Evolutionary conservation across 1,139 yeast genomes (phyloP), one percentile per base, ranked within the genome.

Genomic region (Pichia sp.): DNA sequence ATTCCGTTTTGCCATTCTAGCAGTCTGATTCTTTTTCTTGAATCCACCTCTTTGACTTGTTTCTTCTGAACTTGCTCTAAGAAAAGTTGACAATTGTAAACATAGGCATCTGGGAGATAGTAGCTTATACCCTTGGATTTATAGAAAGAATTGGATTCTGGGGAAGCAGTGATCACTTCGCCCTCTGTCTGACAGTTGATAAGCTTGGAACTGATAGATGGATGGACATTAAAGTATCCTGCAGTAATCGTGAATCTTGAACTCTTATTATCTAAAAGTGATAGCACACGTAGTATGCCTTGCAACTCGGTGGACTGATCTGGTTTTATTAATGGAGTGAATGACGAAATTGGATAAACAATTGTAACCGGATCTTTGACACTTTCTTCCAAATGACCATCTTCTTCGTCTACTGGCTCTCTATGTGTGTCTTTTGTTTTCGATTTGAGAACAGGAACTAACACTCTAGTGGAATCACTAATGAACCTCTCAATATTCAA

Each of bases 271-370:
- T 78, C 84, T 54, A 85, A 74, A 64, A 78, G 78, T 3, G 89
- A 77, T 51, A 87, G 74, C 7, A 87, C 69, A 44, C 85, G 73
- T 50, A 87, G 73, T 19, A 88, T 74, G 1, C 87, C 82, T 3
- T 86, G 86, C 62, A 86, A 84, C 66, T 92, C 98, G 0, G 97
- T 92, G 1, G 96, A 88, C 52, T 76, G 75, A 57, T 84, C 84
- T 0, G 79, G 78, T 19, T 74, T 73, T 58, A 89, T 76, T 41
- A 93, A 72, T 2, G 97, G 98, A 0, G 96, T 82, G 65, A 93
- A 86, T 66, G 95, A 98, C 3, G 96, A 87, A 2, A 93, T 80
- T 1, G 99, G 97, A 66, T 90, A 93, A 0, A 95, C 90, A n/a
- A 85, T 73, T 0, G 97, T 90, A 57, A 77, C 80, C 34, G 68